Base-by-base conservation (phyloP, 257 asterid genomes). In the Thymus quinquecostatus region DNA sequence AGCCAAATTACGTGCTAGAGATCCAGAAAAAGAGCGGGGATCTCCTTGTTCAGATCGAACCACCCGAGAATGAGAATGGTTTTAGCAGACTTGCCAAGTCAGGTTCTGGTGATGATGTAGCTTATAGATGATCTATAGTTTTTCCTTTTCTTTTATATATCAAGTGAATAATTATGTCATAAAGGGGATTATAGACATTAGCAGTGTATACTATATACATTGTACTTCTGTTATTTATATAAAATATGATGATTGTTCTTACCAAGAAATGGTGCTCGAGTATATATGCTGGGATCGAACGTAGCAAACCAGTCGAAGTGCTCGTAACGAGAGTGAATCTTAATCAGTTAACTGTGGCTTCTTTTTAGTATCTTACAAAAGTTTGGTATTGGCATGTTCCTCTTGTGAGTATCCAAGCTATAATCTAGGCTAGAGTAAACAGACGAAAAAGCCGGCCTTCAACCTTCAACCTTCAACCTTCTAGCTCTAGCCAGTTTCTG, bases 11-110 rank as follows among this genome's bases (percentile, higher is more conserved):
- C 54, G 81, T 82, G 86, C 72, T 82, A 10, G 84, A 79, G 71
- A 83, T 80, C 82, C 87, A 84, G 69, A 80, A 63, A 27, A 82
- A 72, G 69, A 82, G 76, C 71, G 87, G 79, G 48, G 86, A 82
- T 68, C 82, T 82, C 29, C 72, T 70, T 12, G 61, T 74, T 27
- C 53, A 63, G 50, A 69, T 74, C 55, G 74, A 77, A 68, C 66
- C 78, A 68, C 66, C 78, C 36, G 75, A 74, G 77, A 70, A 65
- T 13, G 85, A 76, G 83, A 71, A 8, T 60, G 72, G 57, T 2
- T 32, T 64, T 38, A 14, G 66, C 64, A 44, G 66, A 51, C 55
- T 64, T 33, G 75, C 75, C 54, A 74, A 74, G 76, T 77, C 81
- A 64, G 75, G 71, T 34, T 69, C 72, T 51, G 44, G 66, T 38